Evolutionary conservation across 345 rosid genomes (phyloP).

Genomic region (Arabis alpina): DNA sequence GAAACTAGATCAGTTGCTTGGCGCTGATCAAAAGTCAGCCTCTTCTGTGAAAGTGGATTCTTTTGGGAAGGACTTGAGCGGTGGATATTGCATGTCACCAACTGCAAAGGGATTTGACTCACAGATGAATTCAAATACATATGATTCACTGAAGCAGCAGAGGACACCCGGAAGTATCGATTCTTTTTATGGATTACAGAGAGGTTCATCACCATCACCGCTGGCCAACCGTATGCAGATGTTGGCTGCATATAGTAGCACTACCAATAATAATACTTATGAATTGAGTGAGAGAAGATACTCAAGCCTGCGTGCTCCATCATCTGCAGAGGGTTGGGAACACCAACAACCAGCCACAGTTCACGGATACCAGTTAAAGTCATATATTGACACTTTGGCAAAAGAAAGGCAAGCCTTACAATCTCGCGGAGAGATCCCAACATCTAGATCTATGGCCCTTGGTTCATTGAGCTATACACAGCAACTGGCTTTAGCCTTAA

Average conservation of each 20-base stretch:
- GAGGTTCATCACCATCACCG: conserved; percentile 56
- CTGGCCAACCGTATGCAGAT: conserved; percentile 63
- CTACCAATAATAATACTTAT: conserved; percentile 45
- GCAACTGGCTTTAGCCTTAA: conserved; percentile 54
- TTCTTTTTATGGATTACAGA: conserved; percentile 61
- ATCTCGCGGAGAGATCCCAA: conserved; percentile 60
- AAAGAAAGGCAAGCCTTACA: conserved; percentile 56
- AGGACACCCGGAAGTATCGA: conserved; percentile 58
- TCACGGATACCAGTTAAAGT: conserved; percentile 74
- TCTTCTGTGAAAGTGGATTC: conserved; percentile 56
- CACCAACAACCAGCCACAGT: conserved; percentile 77
- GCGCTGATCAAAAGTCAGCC: conserved; percentile 53
- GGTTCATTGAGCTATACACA: conserved; percentile 62
- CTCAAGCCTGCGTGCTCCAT: conserved; percentile 68
- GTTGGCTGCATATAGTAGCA: conserved; percentile 61
- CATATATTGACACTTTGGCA: conserved; percentile 56
- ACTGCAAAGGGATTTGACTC: conserved; percentile 69
- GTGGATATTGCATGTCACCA: conserved; percentile 54
- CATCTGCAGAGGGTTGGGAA: conserved; percentile 65
- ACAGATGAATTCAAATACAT: conserved; percentile 49
- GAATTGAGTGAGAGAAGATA: conserved; percentile 74
- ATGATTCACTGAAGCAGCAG: conserved; percentile 65
- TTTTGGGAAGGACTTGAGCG: conserved; percentile 50
- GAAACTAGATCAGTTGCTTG: conserved; percentile 63
- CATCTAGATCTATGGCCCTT: conserved; percentile 53